Evolutionary conservation across 148 eudicot genomes (phyloP), one percentile per base, ranked within the genome.

Genomic region (Camellia lanceoleosa): DNA sequence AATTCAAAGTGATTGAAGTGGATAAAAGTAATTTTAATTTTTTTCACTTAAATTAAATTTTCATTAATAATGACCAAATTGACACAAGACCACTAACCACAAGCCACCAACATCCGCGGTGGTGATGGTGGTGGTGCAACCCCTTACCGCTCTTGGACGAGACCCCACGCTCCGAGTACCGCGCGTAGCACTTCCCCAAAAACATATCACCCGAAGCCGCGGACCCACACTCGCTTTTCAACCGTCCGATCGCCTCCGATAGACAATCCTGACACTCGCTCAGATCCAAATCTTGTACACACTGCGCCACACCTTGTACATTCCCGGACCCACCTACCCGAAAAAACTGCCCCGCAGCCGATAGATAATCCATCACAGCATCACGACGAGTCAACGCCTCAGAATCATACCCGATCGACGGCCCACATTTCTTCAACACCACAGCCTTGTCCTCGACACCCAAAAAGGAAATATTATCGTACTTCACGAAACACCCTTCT

Each of bases 221-320:
- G 7, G 77, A 46, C 42, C 81, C 82, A 76, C 93, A 89, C 42
- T 83, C 88, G 14, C 43, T 78, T 67, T 66, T 90, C 77, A 90
- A 71, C 80, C 85, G 87, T 81, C 78, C 82, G 78, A 85, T 84
- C 43, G 93, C 93, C 63, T 84, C 89, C 13, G 66, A 41, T 3
- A 90, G 14, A 47, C 93, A 90, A 83, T 89, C 91, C 71, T 90
- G 88, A 47, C 93, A 90, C 87, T 87, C 79, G 7, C 82, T 62
- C 42, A 41, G 42, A 65, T 89, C 89, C 87, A 90, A 67, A 54
- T 89, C 93, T 67, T 82, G 88, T 1, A 83, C 87, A 51, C 93
- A 90, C 86, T 89, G 89, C 10, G 83, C 89, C 86, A 89, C 75
- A 5, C 89, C 93, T 76, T 76, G 77, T 0, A 82, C 82, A 0